These are phyloP conservation scores for Colletotrichum cuscutae DNA, from an alignment of 2,329 filamentous ascomycete species.

Conservation along the genomic window DNA sequence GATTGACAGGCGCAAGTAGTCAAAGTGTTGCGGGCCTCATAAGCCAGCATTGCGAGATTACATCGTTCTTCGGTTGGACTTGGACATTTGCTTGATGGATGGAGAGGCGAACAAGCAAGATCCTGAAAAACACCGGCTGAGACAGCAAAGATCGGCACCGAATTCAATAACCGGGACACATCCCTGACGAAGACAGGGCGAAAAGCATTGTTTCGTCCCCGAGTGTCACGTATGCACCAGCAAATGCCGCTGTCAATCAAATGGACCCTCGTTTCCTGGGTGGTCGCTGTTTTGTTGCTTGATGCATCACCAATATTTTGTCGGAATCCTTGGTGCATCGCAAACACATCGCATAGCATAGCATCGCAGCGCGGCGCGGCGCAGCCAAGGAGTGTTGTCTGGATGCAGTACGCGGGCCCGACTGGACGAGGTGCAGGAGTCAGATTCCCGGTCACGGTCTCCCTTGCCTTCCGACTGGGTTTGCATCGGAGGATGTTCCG, in stretches of 20 bases:
- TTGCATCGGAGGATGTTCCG: constrained; percentile 23
- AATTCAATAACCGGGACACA: constrained; percentile 2
- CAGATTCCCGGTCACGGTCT: constrained; percentile 24
- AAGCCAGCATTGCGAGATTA: constrained; percentile 4
- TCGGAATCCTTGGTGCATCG: constrained; percentile 3
- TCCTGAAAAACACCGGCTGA: constrained; percentile 13
- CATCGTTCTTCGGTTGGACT: constrained; percentile 1
- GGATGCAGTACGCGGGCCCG: constrained; percentile 13
- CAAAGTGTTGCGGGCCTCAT: constrained; percentile 14
- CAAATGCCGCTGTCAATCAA: constrained; percentile 25
- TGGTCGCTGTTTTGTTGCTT: not conserved
- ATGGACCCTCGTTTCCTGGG: constrained; percentile 8
- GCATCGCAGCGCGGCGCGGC: constrained; percentile 3
- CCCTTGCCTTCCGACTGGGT: not conserved
- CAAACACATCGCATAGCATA: constrained; percentile 15
- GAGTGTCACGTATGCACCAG: constrained; percentile 21
- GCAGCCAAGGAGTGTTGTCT: constrained; percentile 7
- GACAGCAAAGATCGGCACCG: constrained; percentile 21
- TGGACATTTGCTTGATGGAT: not conserved
- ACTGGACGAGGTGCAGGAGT: constrained; percentile 28
- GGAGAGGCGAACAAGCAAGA: constrained; percentile 25
- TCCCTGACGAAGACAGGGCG: constrained; percentile 25
- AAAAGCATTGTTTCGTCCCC: constrained; percentile 23
- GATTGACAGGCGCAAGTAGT: constrained; percentile 30
- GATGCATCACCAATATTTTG: constrained; percentile 7